Conservation (phyloP, 1,139 yeast species). For the Scheffersomyces segobiensis region DNA sequence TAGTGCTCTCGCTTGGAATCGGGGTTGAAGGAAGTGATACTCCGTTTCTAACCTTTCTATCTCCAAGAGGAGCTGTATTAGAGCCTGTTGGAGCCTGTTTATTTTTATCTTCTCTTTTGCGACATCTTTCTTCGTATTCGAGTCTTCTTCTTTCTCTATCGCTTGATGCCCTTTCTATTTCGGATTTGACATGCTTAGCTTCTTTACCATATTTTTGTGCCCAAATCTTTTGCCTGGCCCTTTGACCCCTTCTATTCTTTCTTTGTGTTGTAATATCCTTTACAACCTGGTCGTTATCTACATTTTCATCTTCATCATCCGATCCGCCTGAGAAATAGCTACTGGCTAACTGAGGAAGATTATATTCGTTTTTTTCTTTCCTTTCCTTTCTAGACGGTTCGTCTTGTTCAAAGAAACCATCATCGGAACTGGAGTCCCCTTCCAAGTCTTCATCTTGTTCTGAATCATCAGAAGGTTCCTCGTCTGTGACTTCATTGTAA, state of each 20-base stretch:
- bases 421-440: conserved; percentile 30
- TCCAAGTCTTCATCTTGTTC: conserved; percentile 16
- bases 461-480: conserved; percentile 49
- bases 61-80: conserved; percentile 39
- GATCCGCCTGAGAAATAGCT: conserved; percentile 84
- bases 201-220: conserved; percentile 79
- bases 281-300: conserved; percentile 61
- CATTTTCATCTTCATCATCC: conserved; percentile 56
- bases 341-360: conserved; percentile 68
- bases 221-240: conserved; percentile 97
- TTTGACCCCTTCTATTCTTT: conserved; percentile 92
- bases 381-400: conserved; percentile 10
- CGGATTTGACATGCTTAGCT: conserved; percentile 82
- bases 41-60: conserved; percentile 20
- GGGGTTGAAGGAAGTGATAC: conserved; percentile 7
- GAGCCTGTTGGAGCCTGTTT: conserved; percentile 25
- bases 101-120: conserved; percentile 61
- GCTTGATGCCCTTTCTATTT: conserved; percentile 50
- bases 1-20: conserved; percentile 5
- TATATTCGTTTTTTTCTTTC: conserved; percentile 22
- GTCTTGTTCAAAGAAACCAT: conserved; percentile 40
- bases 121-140: conserved; percentile 74
- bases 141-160: conserved; percentile 60
- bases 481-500: conserved; percentile 65
- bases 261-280: conserved; percentile 54